Evolutionary conservation across 768 basidiomycete species (phyloP).

Genomic region (Suillus spraguei): DNA sequence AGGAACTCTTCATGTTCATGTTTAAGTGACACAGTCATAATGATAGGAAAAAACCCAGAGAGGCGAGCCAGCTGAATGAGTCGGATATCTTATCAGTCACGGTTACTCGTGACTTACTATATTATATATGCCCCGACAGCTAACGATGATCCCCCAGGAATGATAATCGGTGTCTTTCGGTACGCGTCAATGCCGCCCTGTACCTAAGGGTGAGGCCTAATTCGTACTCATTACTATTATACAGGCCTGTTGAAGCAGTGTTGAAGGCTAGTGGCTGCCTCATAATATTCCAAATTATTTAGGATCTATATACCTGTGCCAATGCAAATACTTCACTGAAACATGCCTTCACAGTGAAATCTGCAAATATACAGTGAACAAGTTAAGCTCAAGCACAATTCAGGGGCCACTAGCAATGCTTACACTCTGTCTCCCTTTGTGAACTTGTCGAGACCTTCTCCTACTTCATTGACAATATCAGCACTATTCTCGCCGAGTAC

Average conservation of each 20-base stretch:
- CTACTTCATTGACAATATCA: slow-evolving; percentile 42
- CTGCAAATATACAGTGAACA: slow-evolving; percentile 31
- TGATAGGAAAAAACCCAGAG: too few relatives aligned
- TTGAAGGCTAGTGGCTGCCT: slow-evolving; percentile 48
- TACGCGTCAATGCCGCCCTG: slow-evolving; percentile 38
- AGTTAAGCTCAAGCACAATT: slow-evolving; percentile 13
- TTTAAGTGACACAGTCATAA: too few relatives aligned
- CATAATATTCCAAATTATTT: slow-evolving; percentile 42
- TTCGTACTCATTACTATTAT: slow-evolving; percentile 37
- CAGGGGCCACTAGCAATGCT: slow-evolving; percentile 11
- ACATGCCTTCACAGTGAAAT: slow-evolving; percentile 40
- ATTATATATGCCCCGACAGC: slow-evolving; percentile 55
- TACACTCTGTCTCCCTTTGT: slow-evolving; percentile 45
- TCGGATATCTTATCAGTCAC: too few relatives aligned
- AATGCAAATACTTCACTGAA: slow-evolving; percentile 7
- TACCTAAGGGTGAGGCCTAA: slow-evolving; percentile 41
- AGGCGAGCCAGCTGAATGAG: too few relatives aligned
- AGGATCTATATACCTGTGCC: slow-evolving; percentile 42
- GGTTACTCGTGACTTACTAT: slow-evolving; percentile 32
- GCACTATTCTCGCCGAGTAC: slow-evolving; percentile 39
- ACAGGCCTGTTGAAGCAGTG: slow-evolving; percentile 52
- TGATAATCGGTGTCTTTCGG: slow-evolving; percentile 42
- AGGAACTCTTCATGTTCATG: too few relatives aligned
- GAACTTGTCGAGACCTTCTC: slow-evolving; percentile 37
- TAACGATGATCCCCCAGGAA: slow-evolving; percentile 49